These are phyloP conservation scores for Pelargonium nanum DNA, from an alignment of 345 rosid genomes.

Conservation along the genomic window DNA sequence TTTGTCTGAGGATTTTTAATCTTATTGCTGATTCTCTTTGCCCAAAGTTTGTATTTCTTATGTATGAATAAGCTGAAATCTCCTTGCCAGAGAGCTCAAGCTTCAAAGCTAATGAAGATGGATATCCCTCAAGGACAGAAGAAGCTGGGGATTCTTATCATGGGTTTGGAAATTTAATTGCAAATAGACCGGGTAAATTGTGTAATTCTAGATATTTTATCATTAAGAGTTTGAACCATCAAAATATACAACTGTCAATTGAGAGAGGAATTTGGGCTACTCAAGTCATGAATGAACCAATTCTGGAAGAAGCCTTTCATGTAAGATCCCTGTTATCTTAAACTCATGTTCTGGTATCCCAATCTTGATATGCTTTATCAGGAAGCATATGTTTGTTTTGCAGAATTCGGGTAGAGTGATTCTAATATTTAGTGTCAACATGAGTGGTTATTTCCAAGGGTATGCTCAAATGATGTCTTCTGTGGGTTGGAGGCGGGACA, in stretches of 20 bases:
- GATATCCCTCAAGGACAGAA: conserved; percentile 32
- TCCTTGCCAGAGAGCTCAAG: conserved; percentile 59
- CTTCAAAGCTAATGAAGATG: conserved; percentile 42
- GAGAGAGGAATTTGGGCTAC: conserved; percentile 96
- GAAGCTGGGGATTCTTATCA: conserved; percentile 27
- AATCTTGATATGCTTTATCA: conserved; percentile 15
- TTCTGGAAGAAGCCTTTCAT: conserved; percentile 83
- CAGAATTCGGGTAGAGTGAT: conserved; percentile 80
- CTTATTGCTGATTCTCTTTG: background rate
- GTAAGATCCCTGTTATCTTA: conserved; percentile 35
- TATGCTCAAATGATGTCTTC: conserved; percentile 94
- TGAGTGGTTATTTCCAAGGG: conserved; percentile 99
- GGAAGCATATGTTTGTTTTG: conserved; percentile 31
- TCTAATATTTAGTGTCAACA: conserved; percentile 89
- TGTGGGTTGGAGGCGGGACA: conserved; percentile 88
- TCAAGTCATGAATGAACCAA: conserved; percentile 98
- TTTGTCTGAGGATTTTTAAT: background rate
- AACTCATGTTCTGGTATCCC: conserved; percentile 14
- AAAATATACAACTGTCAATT: conserved; percentile 65
- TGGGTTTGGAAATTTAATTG: conserved; percentile 26
- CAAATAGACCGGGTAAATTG: conserved; percentile 30
- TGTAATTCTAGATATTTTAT: conserved; percentile 72
- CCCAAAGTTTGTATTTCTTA: conserved; percentile 2
- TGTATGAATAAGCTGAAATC: conserved; percentile 10
- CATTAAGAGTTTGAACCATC: conserved; percentile 85